Base-by-base conservation (phyloP, 306 rosid genomes). In the Heteromeles arbutifolia region DNA sequence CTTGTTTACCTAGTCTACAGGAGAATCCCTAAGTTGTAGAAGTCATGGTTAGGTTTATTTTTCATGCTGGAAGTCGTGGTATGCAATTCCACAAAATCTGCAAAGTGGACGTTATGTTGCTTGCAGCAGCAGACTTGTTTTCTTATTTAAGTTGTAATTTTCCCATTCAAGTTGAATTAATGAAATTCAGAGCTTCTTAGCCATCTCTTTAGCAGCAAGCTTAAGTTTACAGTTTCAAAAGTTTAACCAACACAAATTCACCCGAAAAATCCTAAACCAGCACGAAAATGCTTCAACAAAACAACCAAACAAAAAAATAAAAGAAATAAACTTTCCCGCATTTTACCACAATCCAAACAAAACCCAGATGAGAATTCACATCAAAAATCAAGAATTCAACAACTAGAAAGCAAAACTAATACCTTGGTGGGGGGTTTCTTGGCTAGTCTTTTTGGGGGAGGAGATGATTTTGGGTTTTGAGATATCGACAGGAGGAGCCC, bases 401-500 rank as follows among this genome's bases (percentile, higher is more conserved):
- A 10, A 74, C 32, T 2, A 54, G 66, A 17, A 25, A 43, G 65
- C 17, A 57, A 54, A 61, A 79, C 53, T 2, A 48, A 5, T 21
- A 89, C 93, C 78, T 78, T 39, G 22, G 28, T 74, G 65, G 70
- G 70, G 72, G 52, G 37, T 18, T 50, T 18, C 39, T 39, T n/a
- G 15, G 48, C 54, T 13, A 70, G 76, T 53, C 5, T 53, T 66
- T 0, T 59, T 59, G 21, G 87, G 77, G 11, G 90, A 74, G n/a
- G 90, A 32, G 17, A 78, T 52, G 29, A 86, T 6, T 18, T 54
- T 58, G 76, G 65, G 7, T 12, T 64, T 31, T 54, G 85, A 41
- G 67, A 65, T 56, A 21, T 67, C 74, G 31, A 62, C 28, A 15
- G 75, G 78, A 67, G 89, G 72, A 65, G 75, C 50, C 85, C 82